Evolutionary conservation across 306 rosid species (phyloP).

Genomic region (Argentina anserina): DNA sequence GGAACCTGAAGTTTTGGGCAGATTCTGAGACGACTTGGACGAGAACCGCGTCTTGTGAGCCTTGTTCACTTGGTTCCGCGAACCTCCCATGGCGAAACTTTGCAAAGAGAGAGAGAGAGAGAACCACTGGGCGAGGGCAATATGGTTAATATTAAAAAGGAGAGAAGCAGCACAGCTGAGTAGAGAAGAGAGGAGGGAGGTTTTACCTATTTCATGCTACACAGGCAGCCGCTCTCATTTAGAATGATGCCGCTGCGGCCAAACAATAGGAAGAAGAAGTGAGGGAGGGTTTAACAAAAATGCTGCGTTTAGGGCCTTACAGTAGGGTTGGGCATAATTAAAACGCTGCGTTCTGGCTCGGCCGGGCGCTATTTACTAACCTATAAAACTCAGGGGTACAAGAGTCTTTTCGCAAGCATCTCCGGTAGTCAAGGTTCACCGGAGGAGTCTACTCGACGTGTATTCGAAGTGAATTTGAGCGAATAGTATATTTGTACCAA

Average conservation of each 20-base stretch:
- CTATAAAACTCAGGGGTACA: no score
- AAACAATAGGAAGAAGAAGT: neutral
- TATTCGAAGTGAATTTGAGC: no score
- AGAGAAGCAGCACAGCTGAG: neutral
- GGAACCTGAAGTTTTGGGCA: slow-evolving; percentile 65
- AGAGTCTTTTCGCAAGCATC: no score
- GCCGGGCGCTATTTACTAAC: no score
- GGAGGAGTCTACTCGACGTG: no score
- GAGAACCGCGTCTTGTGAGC: slow-evolving; percentile 75
- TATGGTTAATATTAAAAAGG: neutral
- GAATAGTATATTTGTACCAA: no score
- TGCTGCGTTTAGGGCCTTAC: no score
- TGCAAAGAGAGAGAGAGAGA: no score
- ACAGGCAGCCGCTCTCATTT: slow-evolving; percentile 2
- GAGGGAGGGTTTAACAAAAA: neutral
- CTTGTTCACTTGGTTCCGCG: slow-evolving; percentile 63
- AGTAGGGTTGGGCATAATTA: no score
- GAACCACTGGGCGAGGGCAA: neutral
- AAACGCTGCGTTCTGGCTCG: neutral
- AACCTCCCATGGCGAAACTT: slow-evolving; percentile 52
- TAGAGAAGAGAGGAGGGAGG: no score
- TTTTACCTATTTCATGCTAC: neutral
- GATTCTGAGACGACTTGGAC: slow-evolving; percentile 63
- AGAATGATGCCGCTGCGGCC: slow-evolving; percentile 7
- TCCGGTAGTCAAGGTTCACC: no score